These are phyloP conservation scores for Podaxis mareebaensis DNA, from an alignment of 768 basidiomycete species.

Conservation along the genomic window DNA sequence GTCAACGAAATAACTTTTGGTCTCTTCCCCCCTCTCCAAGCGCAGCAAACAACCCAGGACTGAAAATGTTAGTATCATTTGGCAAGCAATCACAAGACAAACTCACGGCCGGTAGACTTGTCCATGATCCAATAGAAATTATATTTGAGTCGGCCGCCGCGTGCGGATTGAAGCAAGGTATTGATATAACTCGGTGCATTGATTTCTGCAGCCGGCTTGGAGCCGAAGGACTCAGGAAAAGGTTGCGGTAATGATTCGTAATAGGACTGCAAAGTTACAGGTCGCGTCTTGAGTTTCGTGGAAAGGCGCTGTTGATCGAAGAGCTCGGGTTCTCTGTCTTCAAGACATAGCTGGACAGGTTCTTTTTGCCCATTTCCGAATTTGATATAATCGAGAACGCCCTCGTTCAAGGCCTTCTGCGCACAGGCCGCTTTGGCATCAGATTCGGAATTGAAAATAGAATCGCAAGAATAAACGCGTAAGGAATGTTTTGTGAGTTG, in stretches of 20 bases:
- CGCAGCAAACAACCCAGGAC: slow-evolving; percentile 56
- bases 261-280: slow-evolving; percentile 52
- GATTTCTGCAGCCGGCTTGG: slow-evolving; percentile 47
- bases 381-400: slow-evolving; percentile 59
- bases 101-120: slow-evolving; percentile 45
- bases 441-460: slow-evolving; percentile 37
- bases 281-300: not conserved
- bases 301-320: slow-evolving; percentile 11
- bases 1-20: slow-evolving; percentile 63
- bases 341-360: slow-evolving; percentile 25
- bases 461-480: slow-evolving; percentile 52
- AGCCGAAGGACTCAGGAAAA: slow-evolving; percentile 53
- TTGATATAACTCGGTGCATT: slow-evolving; percentile 59
- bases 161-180: slow-evolving; percentile 46
- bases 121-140: slow-evolving; percentile 46
- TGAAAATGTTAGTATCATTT: not conserved
- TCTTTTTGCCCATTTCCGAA: slow-evolving; percentile 51
- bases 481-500: slow-evolving; percentile 49
- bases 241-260: slow-evolving; percentile 68
- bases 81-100: slow-evolving; percentile 7
- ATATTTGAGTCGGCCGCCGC: slow-evolving; percentile 45
- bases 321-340: slow-evolving; percentile 3
- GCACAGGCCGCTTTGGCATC: slow-evolving; percentile 59
- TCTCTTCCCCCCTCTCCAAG: slow-evolving; percentile 49
- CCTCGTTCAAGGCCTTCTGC: slow-evolving; percentile 49